Evolutionary conservation across 805 yeast genomes (phyloP).

Genomic region (Kuraishia molischiana): DNA sequence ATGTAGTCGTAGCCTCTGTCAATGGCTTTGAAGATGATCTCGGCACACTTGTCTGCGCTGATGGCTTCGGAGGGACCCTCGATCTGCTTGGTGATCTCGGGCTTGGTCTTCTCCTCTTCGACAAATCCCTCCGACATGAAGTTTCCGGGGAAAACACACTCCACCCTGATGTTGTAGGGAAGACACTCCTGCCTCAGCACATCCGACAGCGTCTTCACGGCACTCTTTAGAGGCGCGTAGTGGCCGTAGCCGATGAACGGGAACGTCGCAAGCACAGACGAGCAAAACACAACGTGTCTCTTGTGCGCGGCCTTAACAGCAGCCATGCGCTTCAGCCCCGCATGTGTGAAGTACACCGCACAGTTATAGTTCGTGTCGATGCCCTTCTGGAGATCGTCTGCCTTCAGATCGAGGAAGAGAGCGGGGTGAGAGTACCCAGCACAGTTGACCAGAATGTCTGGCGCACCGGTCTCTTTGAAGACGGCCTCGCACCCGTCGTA

Average conservation of each 20-base stretch:
- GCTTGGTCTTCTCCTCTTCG: conserved; percentile 78
- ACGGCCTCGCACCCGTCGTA: conserved; percentile 39
- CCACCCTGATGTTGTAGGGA: conserved; percentile 58
- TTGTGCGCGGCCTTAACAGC: conserved; percentile 4
- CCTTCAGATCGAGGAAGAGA: conserved; percentile 57
- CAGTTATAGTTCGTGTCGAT: conserved; percentile 65
- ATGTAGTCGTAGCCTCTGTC: conserved; percentile 61
- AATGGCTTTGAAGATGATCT: conserved; percentile 43
- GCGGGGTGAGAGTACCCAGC: conserved; percentile 85
- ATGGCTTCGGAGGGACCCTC: conserved; percentile 82
- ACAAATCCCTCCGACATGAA: conserved; percentile 81
- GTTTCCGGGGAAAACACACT: conserved; percentile 81
- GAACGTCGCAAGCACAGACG: conserved; percentile 75
- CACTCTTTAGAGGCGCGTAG: conserved; percentile 85
- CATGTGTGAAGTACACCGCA: conserved; percentile 62
- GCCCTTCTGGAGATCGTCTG: conserved; percentile 50
- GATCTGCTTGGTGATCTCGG: conserved; percentile 67
- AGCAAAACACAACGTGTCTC: conserved; percentile 51
- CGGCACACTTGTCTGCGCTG: conserved; percentile 56
- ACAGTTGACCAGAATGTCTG: conserved; percentile 74
- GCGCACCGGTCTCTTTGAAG: conserved; percentile 31
- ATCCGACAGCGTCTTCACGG: conserved; percentile 66
- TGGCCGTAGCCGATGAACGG: conserved; percentile 88
- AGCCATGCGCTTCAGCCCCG: conserved; percentile 36
- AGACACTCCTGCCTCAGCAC: conserved; percentile 73